Conservation (phyloP, 2,329 filamentous ascomycete species). For the Cytospora leucostoma region DNA sequence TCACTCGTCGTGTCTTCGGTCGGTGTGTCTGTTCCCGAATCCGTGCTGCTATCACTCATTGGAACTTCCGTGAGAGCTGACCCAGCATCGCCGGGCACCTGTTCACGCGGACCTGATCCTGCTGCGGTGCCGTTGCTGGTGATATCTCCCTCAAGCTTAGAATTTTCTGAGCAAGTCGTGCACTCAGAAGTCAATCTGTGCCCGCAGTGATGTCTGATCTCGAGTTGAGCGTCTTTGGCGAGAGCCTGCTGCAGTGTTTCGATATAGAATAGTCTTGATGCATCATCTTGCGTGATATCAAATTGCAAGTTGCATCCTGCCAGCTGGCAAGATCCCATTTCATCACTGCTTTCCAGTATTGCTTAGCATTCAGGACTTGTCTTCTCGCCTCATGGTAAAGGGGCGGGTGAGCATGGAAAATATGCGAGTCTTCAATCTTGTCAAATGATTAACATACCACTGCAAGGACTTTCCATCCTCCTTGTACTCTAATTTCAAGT, state of each 20-base stretch:
- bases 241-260: slow-evolving; percentile 10
- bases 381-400: too few relatives aligned
- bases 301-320: slow-evolving; percentile 10
- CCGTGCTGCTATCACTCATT: background rate
- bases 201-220: background rate
- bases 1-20: too few relatives aligned
- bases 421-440: background rate
- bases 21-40: background rate
- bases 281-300: background rate
- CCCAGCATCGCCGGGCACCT: background rate
- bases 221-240: slow-evolving; percentile 3
- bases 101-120: background rate
- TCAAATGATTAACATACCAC: background rate
- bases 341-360: background rate
- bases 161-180: background rate
- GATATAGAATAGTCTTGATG: background rate
- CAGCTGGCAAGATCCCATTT: slow-evolving; percentile 1
- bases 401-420: too few relatives aligned
- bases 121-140: background rate
- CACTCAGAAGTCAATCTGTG: background rate
- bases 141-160: background rate
- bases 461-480: slow-evolving; percentile 6
- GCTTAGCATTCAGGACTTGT: background rate
- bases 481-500: slow-evolving; percentile 2
- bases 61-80: background rate